Conservation (phyloP, 371 early-diverging fungal species). For the Batkoa obscura region DNA sequence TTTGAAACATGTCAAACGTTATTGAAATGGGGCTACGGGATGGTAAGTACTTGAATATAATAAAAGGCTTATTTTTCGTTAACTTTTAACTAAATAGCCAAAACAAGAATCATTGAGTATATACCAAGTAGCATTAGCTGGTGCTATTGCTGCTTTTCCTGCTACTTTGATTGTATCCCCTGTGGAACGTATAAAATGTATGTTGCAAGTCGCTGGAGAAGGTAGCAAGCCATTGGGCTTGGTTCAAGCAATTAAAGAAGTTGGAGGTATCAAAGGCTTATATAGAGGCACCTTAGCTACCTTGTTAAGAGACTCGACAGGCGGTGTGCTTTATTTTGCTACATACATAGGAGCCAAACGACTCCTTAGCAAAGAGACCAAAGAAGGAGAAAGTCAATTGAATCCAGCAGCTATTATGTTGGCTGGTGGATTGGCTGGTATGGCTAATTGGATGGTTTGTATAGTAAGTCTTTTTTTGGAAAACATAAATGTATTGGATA, state of each 20-base stretch:
- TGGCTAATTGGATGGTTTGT: slow-evolving; percentile 31
- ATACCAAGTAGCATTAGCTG: slow-evolving; percentile 69
- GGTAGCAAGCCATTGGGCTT: slow-evolving; percentile 33
- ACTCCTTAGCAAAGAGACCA: slow-evolving; percentile 45
- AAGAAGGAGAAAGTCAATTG: slow-evolving; percentile 38
- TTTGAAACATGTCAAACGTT: slow-evolving; percentile 10
- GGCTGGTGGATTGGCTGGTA: slow-evolving; percentile 75
- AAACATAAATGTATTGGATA: neutral
- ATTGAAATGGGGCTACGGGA: slow-evolving; percentile 29
- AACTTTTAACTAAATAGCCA: neutral
- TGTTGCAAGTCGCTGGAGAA: slow-evolving; percentile 60
- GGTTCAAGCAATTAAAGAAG: slow-evolving; percentile 47
- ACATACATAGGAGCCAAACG: slow-evolving; percentile 81
- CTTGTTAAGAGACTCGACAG: slow-evolving; percentile 81
- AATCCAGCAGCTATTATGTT: slow-evolving; percentile 65
- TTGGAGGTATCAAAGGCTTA: slow-evolving; percentile 64
- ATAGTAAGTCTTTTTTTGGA: slow-evolving; percentile 9
- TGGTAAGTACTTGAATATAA: neutral
- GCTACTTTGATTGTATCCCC: slow-evolving; percentile 86
- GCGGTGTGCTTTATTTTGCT: slow-evolving; percentile 92
- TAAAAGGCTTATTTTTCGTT: neutral
- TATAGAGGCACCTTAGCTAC: slow-evolving; percentile 91
- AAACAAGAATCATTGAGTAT: too few relatives aligned
- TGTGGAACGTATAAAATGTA: slow-evolving; percentile 87
- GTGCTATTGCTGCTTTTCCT: slow-evolving; percentile 89